Conservation (phyloP, 805 yeast species). For the Spathaspora arborariae region DNA sequence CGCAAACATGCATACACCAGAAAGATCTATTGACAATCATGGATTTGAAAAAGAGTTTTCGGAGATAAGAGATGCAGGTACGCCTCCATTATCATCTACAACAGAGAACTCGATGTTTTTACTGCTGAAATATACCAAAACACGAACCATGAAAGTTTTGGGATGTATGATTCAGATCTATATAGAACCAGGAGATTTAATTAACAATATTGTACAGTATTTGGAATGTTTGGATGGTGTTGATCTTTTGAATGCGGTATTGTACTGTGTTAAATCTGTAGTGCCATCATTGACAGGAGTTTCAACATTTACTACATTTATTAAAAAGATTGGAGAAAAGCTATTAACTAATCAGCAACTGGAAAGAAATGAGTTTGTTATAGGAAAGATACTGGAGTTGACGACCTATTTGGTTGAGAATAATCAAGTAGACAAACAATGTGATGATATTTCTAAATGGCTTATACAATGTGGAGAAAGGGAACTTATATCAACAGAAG, state of each 20-base stretch:
- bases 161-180: background rate
- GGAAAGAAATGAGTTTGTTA: slow-evolving; percentile 40
- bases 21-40: background rate
- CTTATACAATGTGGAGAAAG: slow-evolving; percentile 37
- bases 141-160: background rate
- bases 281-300: background rate
- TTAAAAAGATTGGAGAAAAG: background rate
- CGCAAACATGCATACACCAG: background rate
- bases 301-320: background rate
- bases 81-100: slow-evolving; percentile 1
- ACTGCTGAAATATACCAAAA: background rate
- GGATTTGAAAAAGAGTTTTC: slow-evolving; percentile 7
- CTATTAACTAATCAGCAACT: slow-evolving; percentile 22
- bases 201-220: background rate
- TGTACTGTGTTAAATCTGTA: background rate
- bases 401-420: background rate
- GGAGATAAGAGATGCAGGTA: slow-evolving; percentile 4
- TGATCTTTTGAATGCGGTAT: slow-evolving; percentile 6
- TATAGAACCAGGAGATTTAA: background rate
- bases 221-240: slow-evolving; percentile 5
- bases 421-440: slow-evolving; percentile 26
- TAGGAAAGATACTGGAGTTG: slow-evolving; percentile 17
- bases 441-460: slow-evolving; percentile 47
- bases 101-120: background rate
- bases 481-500: slow-evolving; percentile 36